Percentiles rank a stretch among this genome's conserved stretches.
Evolutionary conservation across 2,329 filamentous ascomycete species (phyloP).

Genomic region (Neonectria hederae): DNA sequence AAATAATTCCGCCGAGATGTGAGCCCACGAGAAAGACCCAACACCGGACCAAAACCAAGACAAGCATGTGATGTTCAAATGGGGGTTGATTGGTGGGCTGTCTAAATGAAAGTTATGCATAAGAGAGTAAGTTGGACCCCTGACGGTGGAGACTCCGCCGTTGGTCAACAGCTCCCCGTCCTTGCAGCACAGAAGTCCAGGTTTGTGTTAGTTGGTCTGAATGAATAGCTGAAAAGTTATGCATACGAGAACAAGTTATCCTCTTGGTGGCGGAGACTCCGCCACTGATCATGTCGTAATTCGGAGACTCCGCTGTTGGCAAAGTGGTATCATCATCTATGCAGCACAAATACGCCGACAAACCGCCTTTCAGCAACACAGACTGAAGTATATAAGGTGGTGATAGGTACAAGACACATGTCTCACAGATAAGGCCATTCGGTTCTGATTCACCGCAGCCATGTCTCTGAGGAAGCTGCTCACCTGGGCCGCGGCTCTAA

Average conservation of each 20-base stretch:
- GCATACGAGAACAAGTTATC: no score
- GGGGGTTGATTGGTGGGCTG: no score
- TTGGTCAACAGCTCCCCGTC: no score
- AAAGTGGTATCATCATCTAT: not conserved
- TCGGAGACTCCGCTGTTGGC: conserved; percentile 28
- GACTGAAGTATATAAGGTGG: conserved; percentile 21
- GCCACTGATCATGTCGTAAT: not conserved
- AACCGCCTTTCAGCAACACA: not conserved
- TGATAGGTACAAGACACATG: not conserved
- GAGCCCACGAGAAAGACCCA: not conserved
- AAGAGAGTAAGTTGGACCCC: not conserved
- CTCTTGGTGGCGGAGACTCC: not conserved
- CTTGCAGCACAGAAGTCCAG: no score
- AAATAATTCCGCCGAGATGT: not conserved
- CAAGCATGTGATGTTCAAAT: no score
- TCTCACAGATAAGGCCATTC: not conserved
- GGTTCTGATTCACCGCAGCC: not conserved
- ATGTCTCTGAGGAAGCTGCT: conserved; percentile 35
- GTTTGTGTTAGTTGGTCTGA: no score
- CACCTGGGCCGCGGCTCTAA: conserved; percentile 22
- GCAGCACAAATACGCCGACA: not conserved
- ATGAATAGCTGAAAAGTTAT: no score
- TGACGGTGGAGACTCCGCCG: no score
- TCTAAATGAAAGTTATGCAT: not conserved
- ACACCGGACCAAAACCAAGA: no score